Evolutionary conservation across 805 yeast genomes (phyloP), one percentile per base, ranked within the genome.

Genomic region (Teunomyces pallodes): DNA sequence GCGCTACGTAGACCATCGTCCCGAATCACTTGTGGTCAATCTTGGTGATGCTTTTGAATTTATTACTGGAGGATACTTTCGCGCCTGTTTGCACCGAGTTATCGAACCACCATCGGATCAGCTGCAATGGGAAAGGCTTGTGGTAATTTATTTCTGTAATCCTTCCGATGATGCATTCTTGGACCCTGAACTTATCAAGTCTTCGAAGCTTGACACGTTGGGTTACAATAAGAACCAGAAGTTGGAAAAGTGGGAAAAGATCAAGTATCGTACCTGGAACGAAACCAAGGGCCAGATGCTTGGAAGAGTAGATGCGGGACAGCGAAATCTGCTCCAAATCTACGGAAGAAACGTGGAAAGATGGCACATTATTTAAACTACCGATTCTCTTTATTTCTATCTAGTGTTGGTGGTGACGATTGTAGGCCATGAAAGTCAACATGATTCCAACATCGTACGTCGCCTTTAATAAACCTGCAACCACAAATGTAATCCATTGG

Each of bases 101-200:
- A 67, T 72, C n/a, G 67, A 72, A 28, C 80, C 81, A 4, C 80
- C 79, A 3, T 50, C 46, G 2, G 76, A 74, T 42, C 81, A 77
- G 53, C 52, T 51, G 17, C 48, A 56, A 1, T 65, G 59, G 51
- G 58, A 65, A 27, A 61, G 81, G 44, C 63, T 71, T 49, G 72
- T 72, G 3, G 49, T 75, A 2, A 75, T 76, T 16, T 74, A 75
- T 48, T 76, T 76, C 59, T 63, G 70, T 45, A 68, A 73, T 52
- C 77, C 79, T 7, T 54, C 65, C 13, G 48, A 60, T 27, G 56
- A 56, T 4, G 63, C 77, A 0, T 54, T 57, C 16, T 57, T 76
- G 38, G 79, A 76, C 52, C 79, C 80, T 7, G 75, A 69, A n/a
- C 49, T 59, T 4, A 44, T 75, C 9, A 46, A 64, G 9, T 73